These are phyloP conservation scores for Lichenothelia convexa DNA, from an alignment of 495 filamentous ascomycete genomes.

Conservation along the genomic window DNA sequence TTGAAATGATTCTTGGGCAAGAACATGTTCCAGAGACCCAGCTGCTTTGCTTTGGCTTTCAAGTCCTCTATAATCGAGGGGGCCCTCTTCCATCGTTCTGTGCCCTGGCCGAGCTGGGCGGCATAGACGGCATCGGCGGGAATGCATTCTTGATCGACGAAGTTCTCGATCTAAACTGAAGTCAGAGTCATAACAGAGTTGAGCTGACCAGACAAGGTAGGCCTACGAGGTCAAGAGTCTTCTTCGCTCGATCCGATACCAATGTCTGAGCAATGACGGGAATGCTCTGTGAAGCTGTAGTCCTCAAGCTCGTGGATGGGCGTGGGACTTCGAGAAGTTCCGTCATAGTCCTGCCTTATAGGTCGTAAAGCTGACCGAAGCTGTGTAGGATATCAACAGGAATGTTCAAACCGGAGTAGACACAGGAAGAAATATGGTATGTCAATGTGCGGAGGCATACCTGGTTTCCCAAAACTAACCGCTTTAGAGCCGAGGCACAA, in stretches of 20 bases:
- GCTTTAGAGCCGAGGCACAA: neutral
- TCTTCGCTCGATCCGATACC: conserved; percentile 67
- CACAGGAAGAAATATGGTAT: neutral
- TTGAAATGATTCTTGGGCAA: conserved; percentile 68
- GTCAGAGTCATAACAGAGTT: neutral
- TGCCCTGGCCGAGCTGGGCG: conserved; percentile 16
- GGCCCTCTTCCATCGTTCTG: conserved; percentile 20
- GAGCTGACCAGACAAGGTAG: neutral
- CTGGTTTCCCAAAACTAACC: neutral
- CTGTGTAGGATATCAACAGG: neutral
- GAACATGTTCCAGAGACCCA: conserved; percentile 24
- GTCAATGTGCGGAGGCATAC: neutral
- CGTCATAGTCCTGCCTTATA: neutral
- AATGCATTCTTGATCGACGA: conserved; percentile 25
- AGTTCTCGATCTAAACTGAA: conserved; percentile 19
- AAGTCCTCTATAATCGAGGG: conserved; percentile 22
- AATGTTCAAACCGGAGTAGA: neutral
- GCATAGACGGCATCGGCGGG: conserved; percentile 23
- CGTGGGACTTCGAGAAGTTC: neutral
- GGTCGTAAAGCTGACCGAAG: neutral
- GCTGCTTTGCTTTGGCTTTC: conserved; percentile 21
- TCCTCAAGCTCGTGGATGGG: neutral
- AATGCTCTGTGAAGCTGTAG: conserved; percentile 18
- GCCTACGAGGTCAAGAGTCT: conserved; percentile 46
- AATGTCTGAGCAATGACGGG: conserved; percentile 22